Conservation (phyloP, 2,329 filamentous ascomycete species). For the Phyllosticta ampelicida region DNA sequence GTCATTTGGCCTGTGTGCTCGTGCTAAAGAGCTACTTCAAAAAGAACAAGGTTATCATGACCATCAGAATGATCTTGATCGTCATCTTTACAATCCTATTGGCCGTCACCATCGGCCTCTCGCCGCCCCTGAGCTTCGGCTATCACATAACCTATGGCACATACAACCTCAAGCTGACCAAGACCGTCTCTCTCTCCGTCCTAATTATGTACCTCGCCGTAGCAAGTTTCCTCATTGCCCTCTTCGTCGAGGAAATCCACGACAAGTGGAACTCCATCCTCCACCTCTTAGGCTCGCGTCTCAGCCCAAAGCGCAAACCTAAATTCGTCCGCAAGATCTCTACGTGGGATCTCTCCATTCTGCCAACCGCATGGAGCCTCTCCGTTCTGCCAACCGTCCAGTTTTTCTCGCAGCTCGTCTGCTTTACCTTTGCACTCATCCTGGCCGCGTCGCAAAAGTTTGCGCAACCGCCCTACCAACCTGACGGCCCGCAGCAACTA, state of each 20-base stretch:
- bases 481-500: neutral
- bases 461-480: neutral
- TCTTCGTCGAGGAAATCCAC: neutral
- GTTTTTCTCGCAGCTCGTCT: neutral
- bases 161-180: neutral
- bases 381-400: neutral
- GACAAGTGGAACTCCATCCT: neutral
- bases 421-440: neutral
- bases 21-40: slow-evolving; percentile 23
- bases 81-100: slow-evolving; percentile 20
- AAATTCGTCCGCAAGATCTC: neutral
- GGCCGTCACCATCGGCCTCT: slow-evolving; percentile 18
- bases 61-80: slow-evolving; percentile 19
- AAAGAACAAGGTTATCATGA: slow-evolving; percentile 21
- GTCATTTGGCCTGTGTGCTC: slow-evolving; percentile 23
- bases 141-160: neutral
- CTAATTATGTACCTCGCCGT: neutral
- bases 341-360: neutral
- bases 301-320: neutral
- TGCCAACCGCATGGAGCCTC: neutral
- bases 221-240: neutral
- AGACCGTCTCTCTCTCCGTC: neutral
- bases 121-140: slow-evolving; percentile 10
- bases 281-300: neutral
- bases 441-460: neutral